Evolutionary conservation across 140 eudicot species (phyloP).

Genomic region (Stevia rebaudiana): DNA sequence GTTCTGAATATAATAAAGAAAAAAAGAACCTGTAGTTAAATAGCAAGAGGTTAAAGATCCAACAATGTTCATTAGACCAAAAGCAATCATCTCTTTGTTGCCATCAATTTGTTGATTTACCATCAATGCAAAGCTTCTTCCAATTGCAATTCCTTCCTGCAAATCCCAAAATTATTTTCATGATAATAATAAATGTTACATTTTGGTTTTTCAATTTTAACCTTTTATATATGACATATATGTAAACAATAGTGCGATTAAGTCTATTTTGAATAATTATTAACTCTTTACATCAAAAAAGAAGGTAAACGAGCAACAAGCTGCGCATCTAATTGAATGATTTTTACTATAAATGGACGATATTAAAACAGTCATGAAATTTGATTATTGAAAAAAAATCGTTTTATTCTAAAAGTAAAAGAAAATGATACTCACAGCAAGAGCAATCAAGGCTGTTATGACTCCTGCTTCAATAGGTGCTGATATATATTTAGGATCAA

Average conservation of each 20-base stretch:
- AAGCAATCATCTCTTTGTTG: slow-evolving; percentile 94
- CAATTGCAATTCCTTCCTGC: slow-evolving; percentile 96
- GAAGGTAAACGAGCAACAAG: too few species aligned
- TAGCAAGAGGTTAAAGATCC: slow-evolving; percentile 96
- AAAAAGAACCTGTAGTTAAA: slow-evolving; percentile 67
- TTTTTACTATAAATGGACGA: too few species aligned
- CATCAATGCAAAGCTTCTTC: slow-evolving; percentile 82
- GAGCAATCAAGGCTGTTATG: slow-evolving; percentile 65
- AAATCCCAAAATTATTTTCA: background rate
- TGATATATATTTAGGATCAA: slow-evolving; percentile 51
- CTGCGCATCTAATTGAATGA: too few species aligned
- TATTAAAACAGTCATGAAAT: too few species aligned
- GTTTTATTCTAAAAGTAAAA: background rate
- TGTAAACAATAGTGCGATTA: too few species aligned
- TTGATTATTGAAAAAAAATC: too few species aligned
- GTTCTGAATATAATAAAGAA: background rate
- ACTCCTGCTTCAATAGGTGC: slow-evolving; percentile 76
- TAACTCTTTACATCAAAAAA: too few species aligned
- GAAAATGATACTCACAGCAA: slow-evolving; percentile 48
- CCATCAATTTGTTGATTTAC: slow-evolving; percentile 78
- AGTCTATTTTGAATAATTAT: too few species aligned
- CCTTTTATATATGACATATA: too few species aligned
- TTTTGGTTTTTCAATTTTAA: too few species aligned
- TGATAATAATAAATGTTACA: too few species aligned
- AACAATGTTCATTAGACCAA: slow-evolving; percentile 91